phyloP scores from a whole-genome alignment of 768 basidiomycete genomes.

The Tylopilus sp. region DNA sequence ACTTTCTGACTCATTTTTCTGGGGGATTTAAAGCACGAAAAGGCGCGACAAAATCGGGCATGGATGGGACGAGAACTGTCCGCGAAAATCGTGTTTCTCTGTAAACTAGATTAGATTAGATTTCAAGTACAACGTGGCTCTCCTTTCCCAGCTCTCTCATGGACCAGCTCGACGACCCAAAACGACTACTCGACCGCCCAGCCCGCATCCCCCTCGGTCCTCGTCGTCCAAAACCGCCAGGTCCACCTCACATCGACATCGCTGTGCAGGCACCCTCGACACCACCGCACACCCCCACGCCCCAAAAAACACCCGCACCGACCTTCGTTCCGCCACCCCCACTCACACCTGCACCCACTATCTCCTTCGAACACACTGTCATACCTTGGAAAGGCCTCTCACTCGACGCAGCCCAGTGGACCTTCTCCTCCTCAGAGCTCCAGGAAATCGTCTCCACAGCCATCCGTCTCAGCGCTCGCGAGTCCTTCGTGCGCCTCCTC shows the following conservation, averaged over 20 bases:
- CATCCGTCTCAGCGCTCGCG: constrained; percentile 63
- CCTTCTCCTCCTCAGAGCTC: constrained; percentile 47
- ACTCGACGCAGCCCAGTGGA: constrained; percentile 68
- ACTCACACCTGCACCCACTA: constrained; percentile 45
- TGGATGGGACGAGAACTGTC: constrained; percentile 3
- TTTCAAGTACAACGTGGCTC: too few species aligned
- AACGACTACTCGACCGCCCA: constrained; percentile 23
- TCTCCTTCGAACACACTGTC: constrained; percentile 56
- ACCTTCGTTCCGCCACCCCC: constrained; percentile 24
- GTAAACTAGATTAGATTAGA: constrained; percentile 22
- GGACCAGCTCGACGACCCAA: constrained; percentile 15
- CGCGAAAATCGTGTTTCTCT: constrained; percentile 18
- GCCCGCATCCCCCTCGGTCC: constrained; percentile 21
- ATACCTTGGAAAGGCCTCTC: constrained; percentile 67
- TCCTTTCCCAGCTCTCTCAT: constrained; percentile 8
- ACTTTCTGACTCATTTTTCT: too few species aligned
- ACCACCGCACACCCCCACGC: not conserved
- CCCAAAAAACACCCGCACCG: not conserved
- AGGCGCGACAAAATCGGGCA: constrained; percentile 24
- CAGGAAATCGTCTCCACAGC: constrained; percentile 71
- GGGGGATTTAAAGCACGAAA: not conserved
- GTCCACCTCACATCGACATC: constrained; percentile 3
- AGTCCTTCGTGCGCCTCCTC: constrained; percentile 69
- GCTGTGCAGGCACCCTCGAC: constrained; percentile 10
- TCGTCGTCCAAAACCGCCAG: not conserved